Base-by-base conservation (phyloP, 2,329 filamentous ascomycete species). In the Fusarium bulbicola region DNA sequence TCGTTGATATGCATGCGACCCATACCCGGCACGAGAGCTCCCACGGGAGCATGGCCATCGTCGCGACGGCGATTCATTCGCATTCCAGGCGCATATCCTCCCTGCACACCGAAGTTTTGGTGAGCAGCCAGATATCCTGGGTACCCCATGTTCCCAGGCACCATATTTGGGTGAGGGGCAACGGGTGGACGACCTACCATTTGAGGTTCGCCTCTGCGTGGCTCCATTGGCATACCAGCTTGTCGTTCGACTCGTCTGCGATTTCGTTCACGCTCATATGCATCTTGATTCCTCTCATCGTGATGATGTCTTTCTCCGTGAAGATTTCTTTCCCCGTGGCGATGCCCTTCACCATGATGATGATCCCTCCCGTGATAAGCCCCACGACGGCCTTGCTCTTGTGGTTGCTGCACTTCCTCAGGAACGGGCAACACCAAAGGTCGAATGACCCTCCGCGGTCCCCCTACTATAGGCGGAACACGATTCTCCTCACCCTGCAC, bases 401-500 rank as follows among this genome's bases (percentile, higher is more conserved):
- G 18, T 2, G 26, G 36, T 5, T 43, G 28, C 8, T 34, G 37
- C 28, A 2, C 30, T 28, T 20, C 42, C 16, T 52, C 16, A 21
- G 18, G n/a, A 16, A 3, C 24, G 2, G 59, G 43, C 6, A 46
- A 20, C 7, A 8, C 11, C 28, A 73, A 12, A 6, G 52, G 47
- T 8, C 64, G 50, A 20, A 69, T 61, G 24, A 63, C 47, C 11
- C 52, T 46, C 9, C 26, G n/a, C 18, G 16, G 8, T 8, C 40
- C 52, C 1, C 13, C 21, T 1, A 26, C 24, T n/a, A 11, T 16
- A 14, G 26, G 46, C 4, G 66, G 68, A 1, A 26, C 26, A 4
- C 62, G 63, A 3, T 61, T 14, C 21, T 73, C 52, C 45, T 72
- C 66, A 3, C 66, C 75, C 3, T n/a, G 47, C 0, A 28, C 9